A percentile compares a stretch with the other conserved stretches of the same genome.
Evolutionary conservation across 2,329 filamentous ascomycete genomes (phyloP).

Genomic region (Aschersonia sp.): DNA sequence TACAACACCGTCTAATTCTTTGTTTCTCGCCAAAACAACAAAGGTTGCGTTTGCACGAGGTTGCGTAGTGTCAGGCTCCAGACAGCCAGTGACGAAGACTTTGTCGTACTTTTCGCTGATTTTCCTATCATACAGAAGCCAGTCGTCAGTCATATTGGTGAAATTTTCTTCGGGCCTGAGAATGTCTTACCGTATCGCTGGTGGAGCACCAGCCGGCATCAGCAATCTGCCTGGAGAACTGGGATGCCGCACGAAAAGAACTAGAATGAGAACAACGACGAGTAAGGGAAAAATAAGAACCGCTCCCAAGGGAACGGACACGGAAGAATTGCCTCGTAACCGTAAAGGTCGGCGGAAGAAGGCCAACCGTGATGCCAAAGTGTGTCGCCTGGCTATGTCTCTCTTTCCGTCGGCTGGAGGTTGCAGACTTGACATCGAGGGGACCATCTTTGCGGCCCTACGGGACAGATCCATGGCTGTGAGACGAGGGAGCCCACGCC

Average conservation of each 20-base stretch:
- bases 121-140: slow-evolving; percentile 42
- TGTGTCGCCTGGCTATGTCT: slow-evolving; percentile 20
- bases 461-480: slow-evolving; percentile 42
- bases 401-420: slow-evolving; percentile 39
- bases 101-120: slow-evolving; percentile 97
- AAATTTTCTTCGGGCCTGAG: neutral
- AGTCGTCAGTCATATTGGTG: neutral
- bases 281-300: slow-evolving; percentile 87
- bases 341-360: slow-evolving; percentile 81
- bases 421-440: slow-evolving; percentile 22
- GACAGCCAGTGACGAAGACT: slow-evolving; percentile 84
- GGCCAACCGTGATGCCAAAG: slow-evolving; percentile 41
- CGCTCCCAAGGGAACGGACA: slow-evolving; percentile 84
- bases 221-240: slow-evolving; percentile 68
- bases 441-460: slow-evolving; percentile 36
- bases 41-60: slow-evolving; percentile 89
- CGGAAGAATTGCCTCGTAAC: slow-evolving; percentile 77
- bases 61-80: slow-evolving; percentile 62
- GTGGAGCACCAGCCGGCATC: slow-evolving; percentile 78
- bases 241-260: slow-evolving; percentile 81
- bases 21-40: slow-evolving; percentile 88
- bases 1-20: slow-evolving; percentile 89
- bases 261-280: slow-evolving; percentile 78
- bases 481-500: neutral
- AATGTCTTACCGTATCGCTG: slow-evolving; percentile 63